Percentiles rank a stretch among this genome's conserved stretches.
Conservation (phyloP, 164 flowering plant genomes). For the Buxus sempervirens region DNA sequence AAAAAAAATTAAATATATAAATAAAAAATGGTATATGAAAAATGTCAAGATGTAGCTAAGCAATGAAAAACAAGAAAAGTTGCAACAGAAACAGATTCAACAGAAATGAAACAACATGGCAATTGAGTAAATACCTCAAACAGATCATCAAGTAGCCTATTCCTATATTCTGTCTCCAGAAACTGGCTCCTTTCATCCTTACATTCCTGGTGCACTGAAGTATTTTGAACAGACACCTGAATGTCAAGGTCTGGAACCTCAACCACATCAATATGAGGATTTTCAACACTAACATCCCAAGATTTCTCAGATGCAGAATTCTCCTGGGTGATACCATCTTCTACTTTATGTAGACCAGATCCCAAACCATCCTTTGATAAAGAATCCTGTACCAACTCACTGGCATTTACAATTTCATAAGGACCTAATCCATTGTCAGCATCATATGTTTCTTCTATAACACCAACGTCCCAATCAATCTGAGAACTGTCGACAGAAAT, state of each 20-base stretch:
- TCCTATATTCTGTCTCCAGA: slow-evolving; percentile 91
- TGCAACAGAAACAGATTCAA: neutral
- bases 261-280: slow-evolving; percentile 49
- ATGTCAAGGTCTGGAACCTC: slow-evolving; percentile 33
- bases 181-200: slow-evolving; percentile 67
- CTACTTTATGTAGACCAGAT: slow-evolving; percentile 32
- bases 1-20: too few relatives aligned
- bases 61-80: neutral
- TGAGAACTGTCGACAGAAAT: slow-evolving; percentile 69
- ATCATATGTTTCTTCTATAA: slow-evolving; percentile 66
- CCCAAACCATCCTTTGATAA: slow-evolving; percentile 29
- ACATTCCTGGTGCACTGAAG: slow-evolving; percentile 20
- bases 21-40: neutral
- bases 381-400: slow-evolving; percentile 43
- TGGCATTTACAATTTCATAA: slow-evolving; percentile 76
- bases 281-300: slow-evolving; percentile 87
- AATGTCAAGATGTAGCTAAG: neutral
- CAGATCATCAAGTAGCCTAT: slow-evolving; percentile 90
- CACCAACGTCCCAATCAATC: slow-evolving; percentile 93
- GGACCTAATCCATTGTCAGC: slow-evolving; percentile 69
- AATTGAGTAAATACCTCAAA: slow-evolving; percentile 62
- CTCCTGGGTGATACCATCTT: slow-evolving; percentile 26
- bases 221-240: slow-evolving; percentile 27
- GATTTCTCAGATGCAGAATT: slow-evolving; percentile 52
- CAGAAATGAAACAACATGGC: neutral